Evolutionary conservation across 1,139 yeast species (phyloP).

Genomic region (Eremothecium gossypii): DNA sequence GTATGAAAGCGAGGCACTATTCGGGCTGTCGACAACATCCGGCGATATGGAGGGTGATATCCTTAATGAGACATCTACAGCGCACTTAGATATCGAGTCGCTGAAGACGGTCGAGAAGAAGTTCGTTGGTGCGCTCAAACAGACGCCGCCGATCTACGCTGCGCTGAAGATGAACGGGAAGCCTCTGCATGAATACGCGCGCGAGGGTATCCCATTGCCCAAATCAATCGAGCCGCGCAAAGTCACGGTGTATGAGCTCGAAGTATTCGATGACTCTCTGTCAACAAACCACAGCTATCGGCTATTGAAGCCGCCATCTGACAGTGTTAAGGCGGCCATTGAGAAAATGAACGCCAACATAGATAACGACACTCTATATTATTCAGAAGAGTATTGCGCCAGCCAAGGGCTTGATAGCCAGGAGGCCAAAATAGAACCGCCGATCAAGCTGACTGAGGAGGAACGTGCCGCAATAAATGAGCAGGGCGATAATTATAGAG

Average conservation of each 20-base stretch:
- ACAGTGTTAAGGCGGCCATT: constrained; percentile 44
- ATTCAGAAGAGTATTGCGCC: constrained; percentile 46
- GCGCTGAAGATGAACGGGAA: constrained; percentile 93
- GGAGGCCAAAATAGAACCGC: constrained; percentile 31
- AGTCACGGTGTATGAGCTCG: constrained; percentile 50
- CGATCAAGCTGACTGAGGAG: constrained; percentile 28
- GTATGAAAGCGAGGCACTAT: constrained; percentile 74
- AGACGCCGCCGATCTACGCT: constrained; percentile 91
- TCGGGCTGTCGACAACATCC: constrained; percentile 88
- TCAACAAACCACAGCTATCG: constrained; percentile 47
- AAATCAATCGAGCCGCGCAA: constrained; percentile 67
- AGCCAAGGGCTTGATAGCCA: constrained; percentile 32
- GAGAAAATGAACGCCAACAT: constrained; percentile 45
- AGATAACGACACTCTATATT: constrained; percentile 52
- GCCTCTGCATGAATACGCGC: constrained; percentile 88
- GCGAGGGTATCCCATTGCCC: constrained; percentile 81
- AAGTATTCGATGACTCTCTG: constrained; percentile 44
- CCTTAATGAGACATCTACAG: constrained; percentile 45
- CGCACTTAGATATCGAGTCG: constrained; percentile 49
- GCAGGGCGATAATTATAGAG: constrained; percentile 32
- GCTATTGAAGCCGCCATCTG: constrained; percentile 35
- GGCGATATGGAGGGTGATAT: constrained; percentile 90
- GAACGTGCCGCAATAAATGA: constrained; percentile 22
- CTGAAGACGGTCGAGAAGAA: constrained; percentile 44
- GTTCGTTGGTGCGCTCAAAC: constrained; percentile 71